phyloP scores from a whole-genome alignment of 306 rosid genomes.

The cucumber (Cucumis sativus) region Cucumber_9930_V3 NC_026657.2:11391501-11392000 shows the following conservation, averaged over 20 bases:
- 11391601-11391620: slow-evolving; percentile 28
- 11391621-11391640: slow-evolving; percentile 52
- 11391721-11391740: slow-evolving; percentile 48
- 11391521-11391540: slow-evolving; percentile 35
- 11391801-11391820: slow-evolving; percentile 31
- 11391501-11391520: slow-evolving; percentile 37
- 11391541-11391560: slow-evolving; percentile 21
- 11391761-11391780: slow-evolving; percentile 21
- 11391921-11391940: slow-evolving; percentile 32
- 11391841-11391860: slow-evolving; percentile 18
- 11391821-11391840: slow-evolving; percentile 21
- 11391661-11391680: slow-evolving; percentile 53
- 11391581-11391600: slow-evolving; percentile 25
- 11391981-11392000: slow-evolving; percentile 46
- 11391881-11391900: slow-evolving; percentile 17
- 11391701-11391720: slow-evolving; percentile 56
- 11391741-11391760: slow-evolving; percentile 18
- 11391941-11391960: slow-evolving; percentile 50
- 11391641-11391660: slow-evolving; percentile 55
- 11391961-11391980: slow-evolving; percentile 61
- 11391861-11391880: slow-evolving; percentile 21
- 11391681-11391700: slow-evolving; percentile 51
- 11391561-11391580: slow-evolving; percentile 22
- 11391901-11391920: slow-evolving; percentile 28
- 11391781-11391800: slow-evolving; percentile 31